Conservation (phyloP, 2,329 filamentous ascomycete genomes). For the Blastomyces silverae region DNA sequence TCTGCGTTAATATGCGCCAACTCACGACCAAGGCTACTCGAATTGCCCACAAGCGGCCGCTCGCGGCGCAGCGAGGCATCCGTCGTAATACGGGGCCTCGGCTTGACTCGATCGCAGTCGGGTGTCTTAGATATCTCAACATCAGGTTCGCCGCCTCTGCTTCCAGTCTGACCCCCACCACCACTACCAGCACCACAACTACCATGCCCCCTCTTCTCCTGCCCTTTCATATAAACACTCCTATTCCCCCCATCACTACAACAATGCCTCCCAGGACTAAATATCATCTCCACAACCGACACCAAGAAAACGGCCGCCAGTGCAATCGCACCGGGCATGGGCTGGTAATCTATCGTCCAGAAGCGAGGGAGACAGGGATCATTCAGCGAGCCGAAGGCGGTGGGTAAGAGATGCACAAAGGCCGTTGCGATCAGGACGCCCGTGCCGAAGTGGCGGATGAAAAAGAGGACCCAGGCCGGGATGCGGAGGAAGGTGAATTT, state of each 20-base stretch:
- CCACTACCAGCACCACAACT: background rate
- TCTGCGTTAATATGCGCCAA: slow-evolving; percentile 28
- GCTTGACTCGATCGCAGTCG: background rate
- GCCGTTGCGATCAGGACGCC: slow-evolving; percentile 81
- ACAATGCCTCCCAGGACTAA: slow-evolving; percentile 37
- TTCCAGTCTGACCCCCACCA: no score
- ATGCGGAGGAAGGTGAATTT: slow-evolving; percentile 52
- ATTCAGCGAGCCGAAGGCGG: slow-evolving; percentile 59
- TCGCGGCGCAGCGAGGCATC: slow-evolving; percentile 22
- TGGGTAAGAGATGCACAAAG: slow-evolving; percentile 69
- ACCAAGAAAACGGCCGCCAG: slow-evolving; percentile 42
- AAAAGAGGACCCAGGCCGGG: slow-evolving; percentile 56
- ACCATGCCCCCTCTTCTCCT: background rate
- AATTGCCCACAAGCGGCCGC: slow-evolving; percentile 25
- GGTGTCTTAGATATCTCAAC: no score
- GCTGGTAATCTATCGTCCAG: slow-evolving; percentile 43
- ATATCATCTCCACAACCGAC: slow-evolving; percentile 52
- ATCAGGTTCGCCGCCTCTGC: no score
- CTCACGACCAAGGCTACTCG: slow-evolving; percentile 28
- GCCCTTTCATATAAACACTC: background rate
- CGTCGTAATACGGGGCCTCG: background rate
- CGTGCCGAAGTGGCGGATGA: slow-evolving; percentile 70
- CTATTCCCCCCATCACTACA: background rate
- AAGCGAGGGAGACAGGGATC: slow-evolving; percentile 53
- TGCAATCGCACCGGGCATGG: slow-evolving; percentile 46